Evolutionary conservation across 306 rosid genomes (phyloP).

Genomic region (Prunus persica): Prunus_persica_NCBIv2 NC_034012.1:12991001-12991500

Average conservation of each 20-base stretch:
- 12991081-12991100: background rate
- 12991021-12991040: background rate
- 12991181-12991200: background rate
- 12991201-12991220: background rate
- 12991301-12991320: background rate
- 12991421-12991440: background rate
- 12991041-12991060: background rate
- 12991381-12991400: background rate
- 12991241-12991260: background rate
- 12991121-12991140: background rate
- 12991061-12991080: background rate
- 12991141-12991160: background rate
- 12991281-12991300: background rate
- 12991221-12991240: background rate
- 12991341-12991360: background rate
- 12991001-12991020: background rate
- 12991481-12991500: background rate
- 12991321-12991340: background rate
- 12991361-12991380: background rate
- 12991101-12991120: background rate
- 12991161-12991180: background rate
- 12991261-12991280: background rate
- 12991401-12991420: background rate
- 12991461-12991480: background rate
- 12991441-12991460: background rate